These are phyloP conservation scores for Tulasnella sp. DNA, from an alignment of 768 basidiomycete genomes.

Conservation along the genomic window DNA sequence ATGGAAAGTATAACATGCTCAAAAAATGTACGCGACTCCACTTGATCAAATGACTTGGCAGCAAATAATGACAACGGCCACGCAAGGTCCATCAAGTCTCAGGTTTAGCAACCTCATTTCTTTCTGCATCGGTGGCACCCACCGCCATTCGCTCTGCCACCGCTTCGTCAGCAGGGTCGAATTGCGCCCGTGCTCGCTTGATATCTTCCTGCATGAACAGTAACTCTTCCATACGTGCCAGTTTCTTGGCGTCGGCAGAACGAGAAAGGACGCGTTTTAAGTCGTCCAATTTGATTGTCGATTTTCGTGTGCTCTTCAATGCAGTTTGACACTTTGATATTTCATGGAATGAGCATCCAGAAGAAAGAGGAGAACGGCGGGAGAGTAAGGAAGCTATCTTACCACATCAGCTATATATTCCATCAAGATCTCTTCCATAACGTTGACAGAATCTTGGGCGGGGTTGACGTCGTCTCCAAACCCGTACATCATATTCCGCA, in stretches of 20 bases:
- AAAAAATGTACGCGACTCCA: no score
- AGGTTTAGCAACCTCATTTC: no score
- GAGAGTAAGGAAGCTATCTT: conserved; percentile 27
- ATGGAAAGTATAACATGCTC: neutral
- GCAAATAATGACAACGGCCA: no score
- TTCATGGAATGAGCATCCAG: no score
- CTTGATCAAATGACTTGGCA: no score
- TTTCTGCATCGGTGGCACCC: no score
- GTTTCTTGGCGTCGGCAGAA: conserved; percentile 84
- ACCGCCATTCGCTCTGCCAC: neutral
- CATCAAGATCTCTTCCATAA: conserved; percentile 88
- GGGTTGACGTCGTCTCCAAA: conserved; percentile 89
- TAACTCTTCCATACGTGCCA: conserved; percentile 85
- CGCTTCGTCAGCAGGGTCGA: conserved; percentile 42
- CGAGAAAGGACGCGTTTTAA: conserved; percentile 67
- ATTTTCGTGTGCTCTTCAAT: conserved; percentile 10
- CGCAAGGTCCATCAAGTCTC: no score
- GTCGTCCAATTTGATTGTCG: conserved; percentile 55
- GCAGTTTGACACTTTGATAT: conserved; percentile 9
- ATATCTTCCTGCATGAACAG: conserved; percentile 17
- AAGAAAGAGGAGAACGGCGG: neutral
- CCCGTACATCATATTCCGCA: conserved; percentile 81
- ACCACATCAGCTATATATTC: conserved; percentile 88
- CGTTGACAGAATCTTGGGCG: conserved; percentile 74
- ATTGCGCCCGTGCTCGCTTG: conserved; percentile 43